Evolutionary conservation across 2,329 filamentous ascomycete species (phyloP).

Genomic region (Fusarium aywerte): DNA sequence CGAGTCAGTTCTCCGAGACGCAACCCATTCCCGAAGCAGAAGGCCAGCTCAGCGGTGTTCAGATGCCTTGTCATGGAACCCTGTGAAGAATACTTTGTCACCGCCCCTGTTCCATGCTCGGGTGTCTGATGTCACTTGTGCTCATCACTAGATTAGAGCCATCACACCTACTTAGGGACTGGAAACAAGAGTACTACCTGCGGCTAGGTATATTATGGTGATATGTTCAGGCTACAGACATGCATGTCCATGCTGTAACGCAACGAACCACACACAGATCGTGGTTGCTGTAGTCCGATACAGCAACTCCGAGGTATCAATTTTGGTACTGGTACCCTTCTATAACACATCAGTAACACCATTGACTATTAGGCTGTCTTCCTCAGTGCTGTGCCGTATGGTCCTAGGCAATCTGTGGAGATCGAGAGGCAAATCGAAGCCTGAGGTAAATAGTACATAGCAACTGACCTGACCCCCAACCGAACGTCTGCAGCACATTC

Average conservation of each 20-base stretch:
- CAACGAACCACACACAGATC: slow-evolving; percentile 21
- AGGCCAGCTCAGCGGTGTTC: slow-evolving; percentile 48
- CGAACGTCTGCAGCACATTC: slow-evolving; percentile 1
- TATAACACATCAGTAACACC: background rate
- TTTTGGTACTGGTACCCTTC: background rate
- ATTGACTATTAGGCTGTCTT: background rate
- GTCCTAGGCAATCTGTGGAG: background rate
- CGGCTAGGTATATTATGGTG: slow-evolving; percentile 14
- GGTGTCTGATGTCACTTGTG: slow-evolving; percentile 22
- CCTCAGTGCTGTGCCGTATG: background rate
- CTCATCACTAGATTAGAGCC: slow-evolving; percentile 23
- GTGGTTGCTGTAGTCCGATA: background rate
- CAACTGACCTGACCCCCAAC: slow-evolving; percentile 2
- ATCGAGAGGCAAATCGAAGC: background rate
- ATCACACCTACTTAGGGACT: slow-evolving; percentile 16
- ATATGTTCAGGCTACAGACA: slow-evolving; percentile 1
- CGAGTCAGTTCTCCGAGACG: slow-evolving; percentile 44
- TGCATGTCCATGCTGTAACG: slow-evolving; percentile 13
- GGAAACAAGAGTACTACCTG: slow-evolving; percentile 20
- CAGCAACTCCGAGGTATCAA: background rate
- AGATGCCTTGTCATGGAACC: slow-evolving; percentile 39
- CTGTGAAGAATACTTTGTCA: slow-evolving; percentile 37
- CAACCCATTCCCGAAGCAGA: slow-evolving; percentile 49
- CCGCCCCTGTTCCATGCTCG: slow-evolving; percentile 31
- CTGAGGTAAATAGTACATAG: slow-evolving; percentile 2